Percentiles rank a stretch among this genome's conserved stretches.
These are phyloP conservation scores for Trichosanthes truncata DNA, from an alignment of 306 rosid genomes.

Conservation along the genomic window DNA sequence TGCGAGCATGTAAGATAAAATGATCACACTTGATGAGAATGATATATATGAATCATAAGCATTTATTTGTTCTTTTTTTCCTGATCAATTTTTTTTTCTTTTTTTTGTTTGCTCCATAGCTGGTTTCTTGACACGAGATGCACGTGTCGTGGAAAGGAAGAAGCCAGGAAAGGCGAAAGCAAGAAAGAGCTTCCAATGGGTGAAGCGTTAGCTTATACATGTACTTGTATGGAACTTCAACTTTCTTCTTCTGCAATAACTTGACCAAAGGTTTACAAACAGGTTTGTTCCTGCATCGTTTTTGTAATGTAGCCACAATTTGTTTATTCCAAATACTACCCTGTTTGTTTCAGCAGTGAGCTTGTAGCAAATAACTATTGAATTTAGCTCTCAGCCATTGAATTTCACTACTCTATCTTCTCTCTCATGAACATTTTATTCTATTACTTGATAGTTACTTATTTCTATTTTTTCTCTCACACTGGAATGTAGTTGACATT, in stretches of 20 bases:
- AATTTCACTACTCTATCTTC: neutral
- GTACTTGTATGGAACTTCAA: constrained; percentile 19
- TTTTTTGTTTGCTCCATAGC: constrained; percentile 27
- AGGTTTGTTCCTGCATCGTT: constrained; percentile 1
- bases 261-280: neutral
- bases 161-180: constrained; percentile 98
- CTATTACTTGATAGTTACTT: neutral
- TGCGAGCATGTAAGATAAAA: constrained; percentile 44
- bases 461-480: neutral
- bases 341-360: neutral
- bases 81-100: neutral
- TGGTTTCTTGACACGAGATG: constrained; percentile 90
- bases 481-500: neutral
- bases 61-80: neutral
- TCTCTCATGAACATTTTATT: neutral
- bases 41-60: neutral
- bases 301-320: neutral
- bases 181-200: constrained; percentile 98
- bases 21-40: neutral
- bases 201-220: constrained; percentile 55
- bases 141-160: constrained; percentile 92
- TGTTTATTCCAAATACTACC: neutral
- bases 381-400: neutral
- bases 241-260: constrained; percentile 11
- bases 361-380: neutral